A percentile compares a stretch with the other conserved stretches of the same genome.
Evolutionary conservation across 2,329 filamentous ascomycete species (phyloP).

Genomic region (Sphaerulina vaccinii): DNA sequence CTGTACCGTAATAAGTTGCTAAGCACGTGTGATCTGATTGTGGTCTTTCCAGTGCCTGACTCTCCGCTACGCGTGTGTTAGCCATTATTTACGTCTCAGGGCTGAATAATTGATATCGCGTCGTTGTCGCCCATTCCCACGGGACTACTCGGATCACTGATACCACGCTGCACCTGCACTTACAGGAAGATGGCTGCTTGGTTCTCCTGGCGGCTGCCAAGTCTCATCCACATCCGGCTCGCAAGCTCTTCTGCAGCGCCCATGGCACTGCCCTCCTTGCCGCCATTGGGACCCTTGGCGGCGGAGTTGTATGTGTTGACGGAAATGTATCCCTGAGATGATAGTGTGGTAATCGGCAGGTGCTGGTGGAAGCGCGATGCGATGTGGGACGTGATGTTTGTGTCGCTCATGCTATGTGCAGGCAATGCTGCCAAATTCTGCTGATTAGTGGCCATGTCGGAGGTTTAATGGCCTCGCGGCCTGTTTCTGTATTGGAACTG

Average conservation of each 20-base stretch:
- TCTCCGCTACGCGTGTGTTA: conserved; percentile 66
- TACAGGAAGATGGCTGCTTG: conserved; percentile 92
- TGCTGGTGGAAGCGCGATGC: conserved; percentile 90
- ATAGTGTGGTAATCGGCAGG: conserved; percentile 81
- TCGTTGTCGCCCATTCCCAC: not conserved
- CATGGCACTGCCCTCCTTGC: conserved; percentile 87
- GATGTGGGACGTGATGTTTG: conserved; percentile 70
- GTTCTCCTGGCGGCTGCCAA: conserved; percentile 87
- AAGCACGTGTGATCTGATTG: conserved; percentile 82
- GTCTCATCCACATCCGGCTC: conserved; percentile 75
- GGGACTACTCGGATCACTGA: not conserved
- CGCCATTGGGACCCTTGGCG: conserved; percentile 82
- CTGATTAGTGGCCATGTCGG: conserved; percentile 57
- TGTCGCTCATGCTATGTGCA: conserved; percentile 72
- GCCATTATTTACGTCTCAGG: not conserved
- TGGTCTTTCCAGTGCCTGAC: conserved; percentile 94
- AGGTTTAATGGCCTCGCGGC: conserved; percentile 28
- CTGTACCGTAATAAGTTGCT: conserved; percentile 84
- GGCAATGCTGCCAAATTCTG: conserved; percentile 85
- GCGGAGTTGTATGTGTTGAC: conserved; percentile 94
- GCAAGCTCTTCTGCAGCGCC: conserved; percentile 91
- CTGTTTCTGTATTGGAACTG: conserved; percentile 15
- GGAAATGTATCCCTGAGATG: conserved; percentile 85
- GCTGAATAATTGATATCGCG: not conserved
- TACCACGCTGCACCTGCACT: conserved; percentile 42